Evolutionary conservation across 2,329 filamentous ascomycete genomes (phyloP).

Genomic region (Hymenoscyphus linearis): DNA sequence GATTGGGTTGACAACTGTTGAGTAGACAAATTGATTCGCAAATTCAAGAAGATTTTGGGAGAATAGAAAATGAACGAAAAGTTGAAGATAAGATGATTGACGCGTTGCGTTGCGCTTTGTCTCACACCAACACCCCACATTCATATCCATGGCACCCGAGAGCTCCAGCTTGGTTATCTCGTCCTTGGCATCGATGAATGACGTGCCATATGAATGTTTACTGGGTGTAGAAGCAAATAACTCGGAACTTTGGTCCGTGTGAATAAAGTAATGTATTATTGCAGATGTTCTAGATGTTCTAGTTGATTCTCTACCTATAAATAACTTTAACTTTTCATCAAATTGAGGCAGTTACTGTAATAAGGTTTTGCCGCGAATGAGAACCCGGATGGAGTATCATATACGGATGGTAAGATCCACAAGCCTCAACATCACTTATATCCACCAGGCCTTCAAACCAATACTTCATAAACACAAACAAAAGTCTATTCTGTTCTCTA

Average conservation of each 20-base stretch:
- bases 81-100: background rate
- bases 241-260: no score
- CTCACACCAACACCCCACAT: background rate
- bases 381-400: no score
- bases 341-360: no score
- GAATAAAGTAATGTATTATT: no score
- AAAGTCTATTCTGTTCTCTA: slow-evolving; percentile 10
- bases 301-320: no score
- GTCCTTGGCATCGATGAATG: slow-evolving; percentile 7
- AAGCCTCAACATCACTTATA: no score
- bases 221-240: background rate
- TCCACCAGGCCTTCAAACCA: background rate
- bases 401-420: no score
- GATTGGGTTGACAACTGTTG: background rate
- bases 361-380: no score
- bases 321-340: no score
- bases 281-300: no score
- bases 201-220: background rate
- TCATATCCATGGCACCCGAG: no score
- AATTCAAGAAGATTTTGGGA: background rate
- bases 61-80: background rate
- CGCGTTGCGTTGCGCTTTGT: background rate
- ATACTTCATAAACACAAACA: background rate
- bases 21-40: background rate
- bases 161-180: background rate